These are phyloP conservation scores for Aspergillus nanangensis DNA, from an alignment of 495 filamentous ascomycete genomes.

Conservation along the genomic window DNA sequence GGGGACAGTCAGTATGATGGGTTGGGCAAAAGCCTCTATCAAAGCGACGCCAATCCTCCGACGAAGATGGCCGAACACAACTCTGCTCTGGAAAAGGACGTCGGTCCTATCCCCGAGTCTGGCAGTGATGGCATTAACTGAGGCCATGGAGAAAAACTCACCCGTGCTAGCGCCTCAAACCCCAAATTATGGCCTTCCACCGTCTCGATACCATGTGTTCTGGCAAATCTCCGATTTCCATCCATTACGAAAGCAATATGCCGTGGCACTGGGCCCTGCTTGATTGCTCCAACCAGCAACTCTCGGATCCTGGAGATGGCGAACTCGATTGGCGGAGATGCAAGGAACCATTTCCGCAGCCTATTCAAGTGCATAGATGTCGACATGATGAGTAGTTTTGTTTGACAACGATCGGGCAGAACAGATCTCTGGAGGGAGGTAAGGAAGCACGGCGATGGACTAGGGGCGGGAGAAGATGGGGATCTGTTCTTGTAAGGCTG, in stretches of 20 bases:
- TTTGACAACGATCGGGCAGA: too few species aligned
- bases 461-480: conserved; percentile 2
- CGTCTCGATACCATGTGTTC: conserved; percentile 87
- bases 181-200: conserved; percentile 96
- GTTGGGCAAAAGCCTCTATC: neutral
- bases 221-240: conserved; percentile 88
- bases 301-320: conserved; percentile 65
- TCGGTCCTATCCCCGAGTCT: neutral
- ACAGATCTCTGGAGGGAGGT: too few species aligned
- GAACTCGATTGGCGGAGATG: conserved; percentile 87
- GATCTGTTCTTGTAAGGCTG: conserved; percentile 9
- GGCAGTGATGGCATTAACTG: neutral
- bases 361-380: conserved; percentile 65
- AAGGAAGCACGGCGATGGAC: neutral
- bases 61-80: neutral
- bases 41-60: neutral
- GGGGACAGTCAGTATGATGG: neutral
- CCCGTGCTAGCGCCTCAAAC: conserved; percentile 87
- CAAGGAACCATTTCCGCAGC: conserved; percentile 79
- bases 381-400: conserved; percentile 37
- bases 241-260: conserved; percentile 99
- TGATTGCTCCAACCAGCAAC: conserved; percentile 78
- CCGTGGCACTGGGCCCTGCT: conserved; percentile 84
- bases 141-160: conserved; percentile 24
- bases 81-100: neutral